Base-by-base conservation (phyloP, 2,329 filamentous ascomycete species). In the Cercospora brassicicola region DNA sequence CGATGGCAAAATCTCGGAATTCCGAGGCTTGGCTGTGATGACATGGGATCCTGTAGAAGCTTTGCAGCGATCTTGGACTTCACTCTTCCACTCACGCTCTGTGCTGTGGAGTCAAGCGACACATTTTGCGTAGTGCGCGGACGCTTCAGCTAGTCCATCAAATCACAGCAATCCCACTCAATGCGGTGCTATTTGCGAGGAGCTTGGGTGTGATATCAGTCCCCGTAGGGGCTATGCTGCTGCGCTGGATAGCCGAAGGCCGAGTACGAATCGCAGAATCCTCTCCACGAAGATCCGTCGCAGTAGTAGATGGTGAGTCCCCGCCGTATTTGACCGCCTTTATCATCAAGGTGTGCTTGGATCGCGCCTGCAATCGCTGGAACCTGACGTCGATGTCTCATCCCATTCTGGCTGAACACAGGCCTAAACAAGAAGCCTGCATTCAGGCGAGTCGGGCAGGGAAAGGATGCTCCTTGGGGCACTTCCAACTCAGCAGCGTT, bases 41-140 rank as follows among this genome's bases (percentile, higher is more conserved):
- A 60, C 57, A 60, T 60, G 57, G 57, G 56, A 45, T 39, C 57
- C 57, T 28, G 33, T 42, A 30, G 30, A 30, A 28, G 18, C 36
- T 60, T 33, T 42, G 57, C 31, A 60, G 31, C 57, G 57, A 60
- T 42, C 30, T 60, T 42, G 57, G 36, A 60, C 57, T 45, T 60
- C 57, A 60, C 57, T 56, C 51, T 45, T 60, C 57, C 57, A 60
- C 57, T 26, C 57, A 18, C 11, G 28, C 15, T 39, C 33, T 60
- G 15, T 31, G 31, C 8, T 42, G 30, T 45, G 57, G 56, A 42
- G 57, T 56, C 51, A 8, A 30, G 28, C 51, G 10, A 56, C 8
- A 9, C 51, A 26, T 4, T 28, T 15, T 20, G 42, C 42, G 42
- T 48, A 20, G 42, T 48, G 42, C 18, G 42, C 42, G 42, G 42